These are phyloP conservation scores for Arthrinium puccinioides DNA, from an alignment of 2,329 filamentous ascomycete genomes.

Conservation along the genomic window DNA sequence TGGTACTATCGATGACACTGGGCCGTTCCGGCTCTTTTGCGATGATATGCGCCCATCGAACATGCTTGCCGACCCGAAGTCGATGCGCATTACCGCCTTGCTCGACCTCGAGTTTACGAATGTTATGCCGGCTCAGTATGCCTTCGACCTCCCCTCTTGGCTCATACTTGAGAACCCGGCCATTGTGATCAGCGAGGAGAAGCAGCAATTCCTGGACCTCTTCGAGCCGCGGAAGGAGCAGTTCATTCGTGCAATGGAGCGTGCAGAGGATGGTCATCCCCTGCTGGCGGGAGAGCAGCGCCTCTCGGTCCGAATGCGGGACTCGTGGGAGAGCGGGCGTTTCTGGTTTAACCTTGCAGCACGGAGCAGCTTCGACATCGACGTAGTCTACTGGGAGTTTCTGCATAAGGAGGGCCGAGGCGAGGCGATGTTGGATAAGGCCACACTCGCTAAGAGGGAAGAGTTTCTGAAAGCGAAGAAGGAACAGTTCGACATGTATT, in stretches of 20 bases:
- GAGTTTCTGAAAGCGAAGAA: too few species aligned
- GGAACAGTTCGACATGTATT: too few species aligned
- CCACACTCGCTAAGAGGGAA: not conserved
- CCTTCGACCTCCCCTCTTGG: not conserved
- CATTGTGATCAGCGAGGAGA: not conserved
- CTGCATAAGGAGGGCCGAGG: not conserved
- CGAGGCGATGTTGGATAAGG: too few species aligned
- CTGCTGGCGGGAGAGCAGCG: not conserved
- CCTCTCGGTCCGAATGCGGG: not conserved
- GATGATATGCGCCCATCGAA: constrained; percentile 30
- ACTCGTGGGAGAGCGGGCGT: not conserved
- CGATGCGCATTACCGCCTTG: constrained; percentile 17
- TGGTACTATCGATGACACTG: constrained; percentile 16
- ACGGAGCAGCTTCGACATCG: not conserved
- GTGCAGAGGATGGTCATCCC: constrained; percentile 1
- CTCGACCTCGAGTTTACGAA: not conserved
- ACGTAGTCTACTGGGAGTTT: not conserved
- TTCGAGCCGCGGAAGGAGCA: constrained; percentile 7
- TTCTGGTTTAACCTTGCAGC: not conserved
- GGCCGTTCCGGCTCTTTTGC: constrained; percentile 29
- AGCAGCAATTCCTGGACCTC: constrained; percentile 3
- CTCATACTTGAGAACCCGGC: not conserved
- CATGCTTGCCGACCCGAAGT: constrained; percentile 28
- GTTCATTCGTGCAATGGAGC: constrained; percentile 7
- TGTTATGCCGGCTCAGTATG: not conserved